Conservation (phyloP, 768 basidiomycete genomes). For the Flagelloscypha sp. region DNA sequence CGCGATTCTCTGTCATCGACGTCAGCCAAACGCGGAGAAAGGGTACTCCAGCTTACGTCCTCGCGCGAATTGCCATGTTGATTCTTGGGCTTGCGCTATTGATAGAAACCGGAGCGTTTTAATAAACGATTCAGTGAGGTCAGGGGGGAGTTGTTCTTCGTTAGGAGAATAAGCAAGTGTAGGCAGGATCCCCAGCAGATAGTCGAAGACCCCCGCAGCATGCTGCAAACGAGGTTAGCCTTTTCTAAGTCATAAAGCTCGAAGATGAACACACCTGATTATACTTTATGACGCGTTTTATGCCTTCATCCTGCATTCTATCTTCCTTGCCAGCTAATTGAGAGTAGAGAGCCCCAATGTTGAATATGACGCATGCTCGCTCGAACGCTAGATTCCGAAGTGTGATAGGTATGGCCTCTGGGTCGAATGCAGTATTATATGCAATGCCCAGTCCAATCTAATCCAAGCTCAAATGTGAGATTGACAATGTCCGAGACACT, state of each 20-base stretch:
- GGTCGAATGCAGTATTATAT: constrained; percentile 66
- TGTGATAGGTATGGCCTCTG: constrained; percentile 47
- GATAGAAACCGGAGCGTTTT: constrained; percentile 64
- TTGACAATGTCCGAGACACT: constrained; percentile 6
- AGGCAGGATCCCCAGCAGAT: constrained; percentile 47
- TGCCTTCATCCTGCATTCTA: constrained; percentile 65
- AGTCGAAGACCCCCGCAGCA: constrained; percentile 67
- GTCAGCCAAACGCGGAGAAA: too few species aligned
- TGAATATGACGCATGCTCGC: constrained; percentile 70
- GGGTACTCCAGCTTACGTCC: too few species aligned
- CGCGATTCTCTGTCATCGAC: constrained; percentile 65
- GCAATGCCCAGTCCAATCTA: constrained; percentile 67
- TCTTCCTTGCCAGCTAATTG: constrained; percentile 68
- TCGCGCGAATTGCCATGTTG: constrained; percentile 89
- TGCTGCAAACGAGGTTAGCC: constrained; percentile 31
- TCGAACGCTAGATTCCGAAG: constrained; percentile 78
- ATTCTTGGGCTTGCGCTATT: constrained; percentile 94
- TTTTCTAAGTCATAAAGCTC: constrained; percentile 2
- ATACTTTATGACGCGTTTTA: constrained; percentile 66
- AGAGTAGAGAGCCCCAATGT: constrained; percentile 80
- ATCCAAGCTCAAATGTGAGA: constrained; percentile 3
- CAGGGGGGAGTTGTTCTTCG: constrained; percentile 49
- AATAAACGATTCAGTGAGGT: constrained; percentile 58
- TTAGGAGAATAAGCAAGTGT: constrained; percentile 39
- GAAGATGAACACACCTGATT: constrained; percentile 49